Evolutionary conservation across 2,329 filamentous ascomycete species (phyloP), one percentile per base, ranked within the genome.

Genomic region (Cladorrhinum sp.): DNA sequence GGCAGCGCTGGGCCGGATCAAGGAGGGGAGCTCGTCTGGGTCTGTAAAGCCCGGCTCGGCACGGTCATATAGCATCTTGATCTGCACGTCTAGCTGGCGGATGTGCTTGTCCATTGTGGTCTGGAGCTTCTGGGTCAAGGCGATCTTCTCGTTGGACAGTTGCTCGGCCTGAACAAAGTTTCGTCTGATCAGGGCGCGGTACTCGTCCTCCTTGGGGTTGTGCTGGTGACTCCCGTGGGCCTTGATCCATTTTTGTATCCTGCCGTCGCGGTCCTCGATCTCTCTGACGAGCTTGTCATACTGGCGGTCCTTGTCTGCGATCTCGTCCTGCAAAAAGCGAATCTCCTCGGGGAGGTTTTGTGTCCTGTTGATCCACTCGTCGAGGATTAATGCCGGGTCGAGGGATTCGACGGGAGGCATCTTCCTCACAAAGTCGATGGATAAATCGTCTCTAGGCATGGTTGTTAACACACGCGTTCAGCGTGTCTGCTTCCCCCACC

Each of bases 281-380:
- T 84, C 82, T 63, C 85, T 82, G 61, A 87, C 79, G 71, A 88
- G 87, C 53, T 91, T 86, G 70, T 85, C 80, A 67, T 91, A 89
- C 65, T 86, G 81, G 55, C 84, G 82, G 72, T 96, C 91, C 74
- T 93, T 94, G 72, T 90, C 88, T 70, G 86, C 81, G 65, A 94
- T 90, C 75, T 95, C 91, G 71, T 93, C 90, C 70, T 93, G 88
- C 64, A 94, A 82, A 76, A 93, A 92, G 20, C 88, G 87, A 62
- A 95, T 87, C 75, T 95, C 91, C 65, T 91, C 89, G 64, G 90
- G 90, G 26, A 94, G 81, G 70, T 95, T 95, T 69, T 89, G 86
- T 20, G 89, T 88, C 75, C 79, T 82, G 72, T 88, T 86, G 72
- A 88, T 85, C 80, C 89, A 93, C 73, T 92, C 89, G 73, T 94